These are phyloP conservation scores for Balamuthia mandrillaris DNA, from an alignment of 208 protist species.

Conservation along the genomic window DNA sequence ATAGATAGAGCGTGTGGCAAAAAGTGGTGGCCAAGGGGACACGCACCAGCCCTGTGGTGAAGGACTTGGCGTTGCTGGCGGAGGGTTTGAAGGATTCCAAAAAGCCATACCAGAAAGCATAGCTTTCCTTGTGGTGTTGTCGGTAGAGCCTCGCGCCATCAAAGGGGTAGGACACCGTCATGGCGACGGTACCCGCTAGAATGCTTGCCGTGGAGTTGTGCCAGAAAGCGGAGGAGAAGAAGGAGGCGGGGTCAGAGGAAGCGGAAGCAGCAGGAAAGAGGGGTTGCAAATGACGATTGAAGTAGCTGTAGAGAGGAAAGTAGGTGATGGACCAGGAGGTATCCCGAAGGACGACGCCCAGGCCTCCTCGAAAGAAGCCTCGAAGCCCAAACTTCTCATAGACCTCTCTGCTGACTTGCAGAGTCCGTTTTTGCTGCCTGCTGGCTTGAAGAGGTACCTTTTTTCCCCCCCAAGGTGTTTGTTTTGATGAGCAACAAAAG, in stretches of 20 bases:
- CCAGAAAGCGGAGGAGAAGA: background rate
- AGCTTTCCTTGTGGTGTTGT: background rate
- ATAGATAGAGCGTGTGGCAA: conserved; percentile 20
- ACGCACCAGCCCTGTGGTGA: background rate
- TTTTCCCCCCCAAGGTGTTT: no score
- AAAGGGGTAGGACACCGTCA: conserved; percentile 24
- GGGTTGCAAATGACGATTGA: background rate
- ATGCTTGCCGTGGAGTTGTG: background rate
- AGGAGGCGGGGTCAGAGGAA: background rate
- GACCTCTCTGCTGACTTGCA: background rate
- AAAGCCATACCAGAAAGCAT: conserved; percentile 16
- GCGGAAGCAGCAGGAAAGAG: background rate
- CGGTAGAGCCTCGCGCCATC: conserved; percentile 23
- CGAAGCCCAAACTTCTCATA: background rate
- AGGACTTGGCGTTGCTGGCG: background rate
- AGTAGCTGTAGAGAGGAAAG: background rate
- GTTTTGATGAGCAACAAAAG: no score
- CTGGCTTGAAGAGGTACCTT: no score
- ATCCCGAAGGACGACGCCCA: conserved; percentile 1
- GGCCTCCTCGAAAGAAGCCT: conserved; percentile 6
- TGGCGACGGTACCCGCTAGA: background rate
- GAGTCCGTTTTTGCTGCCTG: no score
- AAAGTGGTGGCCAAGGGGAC: conserved; percentile 18
- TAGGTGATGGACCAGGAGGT: conserved; percentile 13
- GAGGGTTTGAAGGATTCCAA: conserved; percentile 7